Base-by-base conservation (phyloP, 2,329 filamentous ascomycete genomes). In the Penicillium sp. region DNA sequence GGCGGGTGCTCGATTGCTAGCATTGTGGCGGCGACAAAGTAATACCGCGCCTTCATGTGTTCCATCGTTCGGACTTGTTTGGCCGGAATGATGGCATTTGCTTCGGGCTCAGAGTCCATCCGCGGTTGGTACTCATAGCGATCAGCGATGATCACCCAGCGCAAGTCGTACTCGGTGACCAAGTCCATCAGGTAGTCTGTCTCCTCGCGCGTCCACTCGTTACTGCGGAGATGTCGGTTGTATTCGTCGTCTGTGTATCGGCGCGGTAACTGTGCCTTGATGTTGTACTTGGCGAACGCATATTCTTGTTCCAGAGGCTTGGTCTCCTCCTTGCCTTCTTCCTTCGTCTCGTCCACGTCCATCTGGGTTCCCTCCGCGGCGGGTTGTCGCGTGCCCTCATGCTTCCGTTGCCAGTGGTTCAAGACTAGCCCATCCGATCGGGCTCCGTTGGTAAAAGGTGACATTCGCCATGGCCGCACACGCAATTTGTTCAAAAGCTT, bases 71-170 rank as follows among this genome's bases (percentile, higher is more conserved):
- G 85, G 7, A 75, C 72, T 52, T 80, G 79, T 55, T 71, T 73
- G 18, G 69, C 67, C 2, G 74, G 63, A 6, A 74, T 71, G 21
- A 75, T 63, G 16, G 72, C 72, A 21, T 62, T 71, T 29, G 64
- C 55, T 42, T 70, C 66, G 10, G 61, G 56, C 47, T 71, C 66
- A 9, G 61, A 54, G 19, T 70, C 64, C 18, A 67, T 58, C 16
- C 64, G 67, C 2, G 69, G 66, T 55, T 75, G 70, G 52, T 69
- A 96, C 50, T 96, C 90, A 76, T 97, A 99, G 54, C 93, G 89
- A 72, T 99, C 94, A 80, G 88, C 91, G 56, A 99, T 90, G 14
- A 97, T 73, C 3, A 93, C 83, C 92, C 94, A 99, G 62, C 94
- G 87, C 56, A 96, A 81, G 68, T 96, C 91, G 68, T 87, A 96